Percentiles rank a stretch among this genome's conserved stretches.
Conservation (phyloP, 2,329 filamentous ascomycete species). For the Fusarium longipes region DNA sequence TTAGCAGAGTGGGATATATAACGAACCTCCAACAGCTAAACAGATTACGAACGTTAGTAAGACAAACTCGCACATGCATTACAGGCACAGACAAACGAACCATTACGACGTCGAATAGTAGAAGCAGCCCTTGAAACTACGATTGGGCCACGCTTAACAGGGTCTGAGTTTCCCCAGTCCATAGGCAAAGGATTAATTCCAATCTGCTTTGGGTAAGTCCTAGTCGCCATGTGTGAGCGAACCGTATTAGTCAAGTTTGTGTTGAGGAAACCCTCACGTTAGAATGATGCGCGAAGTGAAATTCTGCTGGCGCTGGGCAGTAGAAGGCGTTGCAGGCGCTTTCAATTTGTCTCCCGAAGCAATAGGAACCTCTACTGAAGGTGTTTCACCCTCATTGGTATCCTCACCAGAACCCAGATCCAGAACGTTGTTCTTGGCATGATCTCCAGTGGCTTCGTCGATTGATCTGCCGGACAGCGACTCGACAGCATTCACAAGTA, state of each 20-base stretch:
- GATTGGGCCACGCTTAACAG: conserved; percentile 82
- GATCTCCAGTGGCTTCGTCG: conserved; percentile 19
- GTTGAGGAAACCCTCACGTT: conserved; percentile 56
- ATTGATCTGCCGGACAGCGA: conserved; percentile 51
- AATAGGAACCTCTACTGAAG: conserved; percentile 24
- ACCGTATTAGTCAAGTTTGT: conserved; percentile 5
- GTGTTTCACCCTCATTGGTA: conserved; percentile 6
- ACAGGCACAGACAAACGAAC: conserved; percentile 57
- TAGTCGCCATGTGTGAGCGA: conserved; percentile 44
- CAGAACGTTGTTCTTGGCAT: conserved; percentile 17
- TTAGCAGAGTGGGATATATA: conserved; percentile 9
- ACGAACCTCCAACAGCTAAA: conserved; percentile 68
- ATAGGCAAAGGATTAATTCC: conserved; percentile 92
- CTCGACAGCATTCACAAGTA: conserved; percentile 56
- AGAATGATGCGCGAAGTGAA: conserved; percentile 67
- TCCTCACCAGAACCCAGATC: conserved; percentile 27
- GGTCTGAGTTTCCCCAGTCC: conserved; percentile 86
- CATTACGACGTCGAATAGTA: conserved; percentile 84
- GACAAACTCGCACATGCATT: conserved; percentile 11
- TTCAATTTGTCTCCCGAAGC: conserved; percentile 37
- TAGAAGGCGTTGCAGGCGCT: conserved; percentile 40
- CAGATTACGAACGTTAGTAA: conserved; percentile 28
- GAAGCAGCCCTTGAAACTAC: conserved; percentile 82
- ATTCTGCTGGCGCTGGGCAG: conserved; percentile 56
- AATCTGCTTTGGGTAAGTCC: conserved; percentile 91